Percentiles rank a stretch among this genome's conserved stretches.
Conservation (phyloP, 129 eudicot species). For the Lactuca sativa region DNA sequence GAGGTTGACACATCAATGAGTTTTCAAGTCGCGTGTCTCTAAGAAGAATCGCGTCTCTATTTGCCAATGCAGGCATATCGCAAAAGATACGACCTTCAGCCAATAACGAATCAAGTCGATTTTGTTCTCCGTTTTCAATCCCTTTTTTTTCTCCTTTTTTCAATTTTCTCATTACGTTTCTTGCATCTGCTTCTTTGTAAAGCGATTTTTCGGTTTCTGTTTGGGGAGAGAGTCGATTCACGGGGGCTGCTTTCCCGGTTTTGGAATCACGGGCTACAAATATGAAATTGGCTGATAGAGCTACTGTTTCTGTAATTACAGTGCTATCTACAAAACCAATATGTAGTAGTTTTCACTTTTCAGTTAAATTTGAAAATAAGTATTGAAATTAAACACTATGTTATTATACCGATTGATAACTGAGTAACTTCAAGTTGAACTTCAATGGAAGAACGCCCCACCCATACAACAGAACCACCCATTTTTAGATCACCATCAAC, state of each 20-base stretch:
- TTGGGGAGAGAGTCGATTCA: slow-evolving; percentile 84
- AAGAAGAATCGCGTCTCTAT: slow-evolving; percentile 90
- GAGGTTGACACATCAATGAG: slow-evolving; percentile 93
- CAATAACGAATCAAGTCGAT: slow-evolving; percentile 56
- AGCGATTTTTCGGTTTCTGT: slow-evolving; percentile 72
- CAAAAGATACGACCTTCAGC: slow-evolving; percentile 91
- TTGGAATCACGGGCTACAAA: slow-evolving; percentile 97
- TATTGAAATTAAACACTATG: not conserved
- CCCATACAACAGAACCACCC: slow-evolving; percentile 91
- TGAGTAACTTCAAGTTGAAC: slow-evolving; percentile 87
- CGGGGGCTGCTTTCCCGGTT: slow-evolving; percentile 90
- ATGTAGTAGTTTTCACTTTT: not conserved
- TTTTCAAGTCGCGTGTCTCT: slow-evolving; percentile 85
- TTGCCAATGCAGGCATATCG: slow-evolving; percentile 97
- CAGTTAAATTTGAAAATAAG: not conserved
- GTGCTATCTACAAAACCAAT: slow-evolving; percentile 41
- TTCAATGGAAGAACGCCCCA: slow-evolving; percentile 92
- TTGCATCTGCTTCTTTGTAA: slow-evolving; percentile 78
- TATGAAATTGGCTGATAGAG: slow-evolving; percentile 86
- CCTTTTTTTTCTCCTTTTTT: slow-evolving; percentile 55
- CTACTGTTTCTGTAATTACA: slow-evolving; percentile 54
- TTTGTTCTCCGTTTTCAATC: slow-evolving; percentile 45
- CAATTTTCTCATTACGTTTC: slow-evolving; percentile 55
- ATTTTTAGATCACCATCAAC: slow-evolving; percentile 78
- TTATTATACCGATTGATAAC: slow-evolving; percentile 53